phyloP scores from a whole-genome alignment of 805 yeast species.

The Henningerozyma blattae region DNA sequence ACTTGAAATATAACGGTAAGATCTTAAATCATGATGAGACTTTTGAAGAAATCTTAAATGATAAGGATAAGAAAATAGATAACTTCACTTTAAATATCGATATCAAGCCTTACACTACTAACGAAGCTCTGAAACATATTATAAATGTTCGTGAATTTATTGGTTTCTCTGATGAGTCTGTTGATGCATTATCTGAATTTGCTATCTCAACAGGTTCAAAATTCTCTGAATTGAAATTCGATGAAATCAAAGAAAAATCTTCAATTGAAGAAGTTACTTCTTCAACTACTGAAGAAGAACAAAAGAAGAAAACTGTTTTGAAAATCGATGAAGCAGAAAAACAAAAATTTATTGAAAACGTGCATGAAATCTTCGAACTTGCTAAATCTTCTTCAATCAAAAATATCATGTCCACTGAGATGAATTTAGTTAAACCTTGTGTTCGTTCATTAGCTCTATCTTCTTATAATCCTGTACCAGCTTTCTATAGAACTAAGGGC shows the following conservation, averaged over 20 bases:
- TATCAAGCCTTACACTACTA: slow-evolving; percentile 19
- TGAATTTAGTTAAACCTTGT: slow-evolving; percentile 23
- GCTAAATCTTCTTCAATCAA: slow-evolving; percentile 8
- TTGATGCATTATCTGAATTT: slow-evolving; percentile 22
- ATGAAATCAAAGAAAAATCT: slow-evolving; percentile 9
- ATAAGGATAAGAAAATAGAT: slow-evolving; percentile 1
- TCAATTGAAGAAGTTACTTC: slow-evolving; percentile 6
- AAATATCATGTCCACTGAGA: slow-evolving; percentile 11
- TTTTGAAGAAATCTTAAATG: slow-evolving; percentile 8
- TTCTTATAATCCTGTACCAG: slow-evolving; percentile 79
- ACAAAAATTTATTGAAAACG: slow-evolving; percentile 10
- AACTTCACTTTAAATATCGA: slow-evolving; percentile 11
- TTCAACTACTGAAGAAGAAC: slow-evolving; percentile 5
- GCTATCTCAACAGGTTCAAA: slow-evolving; percentile 23
- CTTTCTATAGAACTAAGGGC: slow-evolving; percentile 51
- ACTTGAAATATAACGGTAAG: slow-evolving; percentile 11
- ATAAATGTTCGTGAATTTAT: slow-evolving; percentile 21
- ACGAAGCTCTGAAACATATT: slow-evolving; percentile 22
- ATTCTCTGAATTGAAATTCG: slow-evolving; percentile 17
- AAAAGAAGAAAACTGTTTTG: slow-evolving; percentile 13
- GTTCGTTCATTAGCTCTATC: slow-evolving; percentile 57
- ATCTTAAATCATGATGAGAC: slow-evolving; percentile 11
- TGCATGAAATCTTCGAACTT: slow-evolving; percentile 15
- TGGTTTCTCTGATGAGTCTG: slow-evolving; percentile 23
- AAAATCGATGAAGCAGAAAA: slow-evolving; percentile 22